phyloP scores from a whole-genome alignment of 805 yeast genomes.

The Suhomyces prunicola region DNA sequence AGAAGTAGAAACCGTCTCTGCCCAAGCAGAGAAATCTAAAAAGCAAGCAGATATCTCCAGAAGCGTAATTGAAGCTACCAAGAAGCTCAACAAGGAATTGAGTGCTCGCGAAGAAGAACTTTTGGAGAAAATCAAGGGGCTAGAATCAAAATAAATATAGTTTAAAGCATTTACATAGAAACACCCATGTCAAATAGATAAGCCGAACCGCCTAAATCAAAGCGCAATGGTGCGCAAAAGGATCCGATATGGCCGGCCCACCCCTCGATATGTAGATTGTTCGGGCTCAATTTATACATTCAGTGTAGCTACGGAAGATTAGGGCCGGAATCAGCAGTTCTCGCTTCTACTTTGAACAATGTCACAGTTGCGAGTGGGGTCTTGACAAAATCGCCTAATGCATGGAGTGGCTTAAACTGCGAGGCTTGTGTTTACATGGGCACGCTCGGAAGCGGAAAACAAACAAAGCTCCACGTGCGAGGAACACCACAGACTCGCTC shows the following conservation, averaged over 20 bases:
- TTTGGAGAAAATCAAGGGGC: neutral
- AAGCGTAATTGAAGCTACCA: neutral
- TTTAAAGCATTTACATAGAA: neutral
- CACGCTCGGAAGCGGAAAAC: neutral
- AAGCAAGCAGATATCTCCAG: conserved; percentile 2
- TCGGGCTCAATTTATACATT: too few species aligned
- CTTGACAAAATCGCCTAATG: neutral
- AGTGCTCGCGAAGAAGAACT: neutral
- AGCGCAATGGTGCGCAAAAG: neutral
- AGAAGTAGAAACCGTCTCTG: neutral
- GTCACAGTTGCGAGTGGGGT: neutral
- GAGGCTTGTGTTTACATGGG: neutral
- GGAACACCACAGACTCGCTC: neutral
- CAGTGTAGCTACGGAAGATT: neutral
- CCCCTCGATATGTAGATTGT: neutral
- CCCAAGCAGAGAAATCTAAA: neutral
- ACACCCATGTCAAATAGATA: neutral
- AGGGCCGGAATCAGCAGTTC: neutral
- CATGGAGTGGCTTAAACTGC: neutral
- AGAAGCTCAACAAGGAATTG: conserved; percentile 1
- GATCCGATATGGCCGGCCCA: neutral
- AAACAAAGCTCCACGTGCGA: neutral
- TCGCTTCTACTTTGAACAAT: neutral
- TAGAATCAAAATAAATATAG: neutral
- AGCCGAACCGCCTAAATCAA: neutral